Evolutionary conservation across 2,329 filamentous ascomycete species (phyloP).

Genomic region (Trichoderma oligosporum): DNA sequence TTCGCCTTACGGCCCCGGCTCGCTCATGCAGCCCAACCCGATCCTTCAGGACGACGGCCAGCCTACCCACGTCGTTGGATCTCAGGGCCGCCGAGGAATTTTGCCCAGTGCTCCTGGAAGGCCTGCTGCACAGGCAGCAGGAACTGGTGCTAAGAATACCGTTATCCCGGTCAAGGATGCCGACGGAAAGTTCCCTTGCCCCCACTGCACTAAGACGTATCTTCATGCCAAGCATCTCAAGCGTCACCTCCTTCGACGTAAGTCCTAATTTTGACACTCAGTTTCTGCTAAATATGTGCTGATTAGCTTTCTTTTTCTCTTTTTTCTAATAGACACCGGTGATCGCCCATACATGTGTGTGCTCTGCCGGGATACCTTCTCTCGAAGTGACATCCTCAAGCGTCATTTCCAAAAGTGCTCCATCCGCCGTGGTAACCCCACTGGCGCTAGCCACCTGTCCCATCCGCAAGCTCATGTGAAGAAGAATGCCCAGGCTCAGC

Average conservation of each 20-base stretch:
- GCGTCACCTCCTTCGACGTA: slow-evolving; percentile 91
- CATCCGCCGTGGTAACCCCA: slow-evolving; percentile 90
- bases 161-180: slow-evolving; percentile 91
- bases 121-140: slow-evolving; percentile 69
- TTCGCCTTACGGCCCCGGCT: slow-evolving; percentile 58
- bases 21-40: slow-evolving; percentile 54
- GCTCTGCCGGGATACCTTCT: slow-evolving; percentile 96
- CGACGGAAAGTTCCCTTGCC: slow-evolving; percentile 96
- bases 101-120: slow-evolving; percentile 85
- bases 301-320: slow-evolving; percentile 27
- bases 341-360: slow-evolving; percentile 98
- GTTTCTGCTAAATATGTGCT: slow-evolving; percentile 27
- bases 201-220: slow-evolving; percentile 97
- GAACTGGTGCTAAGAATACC: slow-evolving; percentile 70
- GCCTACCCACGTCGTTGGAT: slow-evolving; percentile 89
- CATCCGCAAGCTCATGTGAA: slow-evolving; percentile 87
- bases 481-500: slow-evolving; percentile 63
- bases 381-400: slow-evolving; percentile 95
- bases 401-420: slow-evolving; percentile 99
- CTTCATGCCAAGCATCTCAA: slow-evolving; percentile 96
- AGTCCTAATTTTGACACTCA: slow-evolving; percentile 44
- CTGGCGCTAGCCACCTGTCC: slow-evolving; percentile 88
- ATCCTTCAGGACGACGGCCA: slow-evolving; percentile 57
- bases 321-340: slow-evolving; percentile 69
- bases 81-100: slow-evolving; percentile 87